A percentile compares a stretch with the other conserved stretches of the same genome.
phyloP scores from a whole-genome alignment of 2,329 filamentous ascomycete genomes.

The Achaetomium macrosporum region DNA sequence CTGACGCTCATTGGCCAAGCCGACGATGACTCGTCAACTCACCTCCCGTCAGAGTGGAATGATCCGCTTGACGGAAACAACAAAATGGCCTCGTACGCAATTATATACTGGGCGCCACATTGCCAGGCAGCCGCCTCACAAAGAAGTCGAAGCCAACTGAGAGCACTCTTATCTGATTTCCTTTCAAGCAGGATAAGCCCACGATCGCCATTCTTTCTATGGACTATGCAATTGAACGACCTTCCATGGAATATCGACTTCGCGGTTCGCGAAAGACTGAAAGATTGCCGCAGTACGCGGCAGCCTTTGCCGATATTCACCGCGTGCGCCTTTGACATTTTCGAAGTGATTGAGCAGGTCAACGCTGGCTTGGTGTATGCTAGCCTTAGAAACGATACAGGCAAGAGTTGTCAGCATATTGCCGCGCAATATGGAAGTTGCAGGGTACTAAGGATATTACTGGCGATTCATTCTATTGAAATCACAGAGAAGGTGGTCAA shows the following conservation, averaged over 20 bases:
- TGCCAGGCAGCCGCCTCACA: constrained; percentile 2
- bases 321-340: background rate
- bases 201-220: constrained; percentile 1
- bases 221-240: background rate
- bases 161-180: background rate
- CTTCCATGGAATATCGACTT: background rate
- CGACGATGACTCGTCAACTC: too few species aligned
- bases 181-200: background rate
- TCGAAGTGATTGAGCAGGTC: background rate
- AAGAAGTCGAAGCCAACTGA: constrained; percentile 1
- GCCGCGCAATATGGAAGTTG: background rate
- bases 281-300: too few species aligned
- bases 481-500: too few species aligned
- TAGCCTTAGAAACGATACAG: background rate
- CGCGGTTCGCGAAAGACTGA: background rate
- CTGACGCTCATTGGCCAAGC: background rate
- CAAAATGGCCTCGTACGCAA: constrained; percentile 2
- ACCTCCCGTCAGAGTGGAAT: too few species aligned
- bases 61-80: background rate
- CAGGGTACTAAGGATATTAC: too few species aligned
- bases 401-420: background rate
- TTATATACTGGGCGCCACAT: constrained; percentile 1
- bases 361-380: background rate
- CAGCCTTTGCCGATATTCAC: too few species aligned
- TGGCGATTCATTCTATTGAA: too few species aligned